phyloP scores from a whole-genome alignment of 2,329 filamentous ascomycete species.

The Claviceps cyperi region DNA sequence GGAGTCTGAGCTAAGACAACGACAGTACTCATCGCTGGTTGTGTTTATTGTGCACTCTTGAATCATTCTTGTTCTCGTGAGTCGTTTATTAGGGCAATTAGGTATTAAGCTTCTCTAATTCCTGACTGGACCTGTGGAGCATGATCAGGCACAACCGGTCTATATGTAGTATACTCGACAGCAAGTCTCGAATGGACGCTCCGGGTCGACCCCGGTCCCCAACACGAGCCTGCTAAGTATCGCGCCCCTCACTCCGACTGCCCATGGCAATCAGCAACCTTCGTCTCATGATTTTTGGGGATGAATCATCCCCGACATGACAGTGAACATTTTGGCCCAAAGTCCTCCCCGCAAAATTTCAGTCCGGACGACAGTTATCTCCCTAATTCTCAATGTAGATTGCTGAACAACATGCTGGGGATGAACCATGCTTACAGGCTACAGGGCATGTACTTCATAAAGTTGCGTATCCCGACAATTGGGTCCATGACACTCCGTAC shows the following conservation, averaged over 20 bases:
- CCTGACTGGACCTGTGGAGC: background rate
- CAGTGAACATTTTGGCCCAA: no score
- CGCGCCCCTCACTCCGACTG: background rate
- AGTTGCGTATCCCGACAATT: no score
- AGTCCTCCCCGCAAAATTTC: no score
- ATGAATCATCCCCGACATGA: no score
- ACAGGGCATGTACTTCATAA: no score
- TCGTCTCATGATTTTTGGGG: no score
- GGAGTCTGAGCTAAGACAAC: background rate
- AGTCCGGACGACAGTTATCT: no score
- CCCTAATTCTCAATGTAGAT: no score
- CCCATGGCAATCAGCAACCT: background rate
- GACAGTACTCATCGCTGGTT: background rate
- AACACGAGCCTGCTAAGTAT: background rate
- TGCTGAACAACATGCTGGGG: no score
- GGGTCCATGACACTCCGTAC: no score
- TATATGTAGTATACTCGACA: background rate
- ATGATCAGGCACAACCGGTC: background rate
- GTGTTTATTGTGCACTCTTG: background rate
- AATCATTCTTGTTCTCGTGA: background rate
- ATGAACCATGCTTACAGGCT: no score
- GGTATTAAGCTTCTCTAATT: background rate
- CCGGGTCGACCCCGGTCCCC: background rate
- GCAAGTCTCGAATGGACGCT: background rate
- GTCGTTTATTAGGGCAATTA: background rate